These are phyloP conservation scores for Termitomyces sp. DNA, from an alignment of 768 basidiomycete species.

Conservation along the genomic window DNA sequence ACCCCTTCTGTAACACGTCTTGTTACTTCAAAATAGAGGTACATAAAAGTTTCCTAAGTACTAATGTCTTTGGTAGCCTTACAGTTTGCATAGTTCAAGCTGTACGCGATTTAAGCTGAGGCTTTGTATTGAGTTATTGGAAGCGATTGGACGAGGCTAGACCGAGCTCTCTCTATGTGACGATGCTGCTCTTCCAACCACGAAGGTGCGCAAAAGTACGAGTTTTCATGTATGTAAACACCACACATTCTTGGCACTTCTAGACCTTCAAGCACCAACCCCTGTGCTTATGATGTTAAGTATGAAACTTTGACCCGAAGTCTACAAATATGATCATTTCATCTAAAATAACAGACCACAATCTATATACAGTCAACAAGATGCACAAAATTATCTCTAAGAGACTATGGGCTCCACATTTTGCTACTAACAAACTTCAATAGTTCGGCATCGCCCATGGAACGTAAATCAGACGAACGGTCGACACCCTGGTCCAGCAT, in stretches of 20 bases:
- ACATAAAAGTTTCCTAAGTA: no score
- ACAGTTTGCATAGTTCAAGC: background rate
- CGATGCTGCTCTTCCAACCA: no score
- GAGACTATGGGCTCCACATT: conserved; percentile 65
- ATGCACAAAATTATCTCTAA: background rate
- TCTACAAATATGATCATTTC: background rate
- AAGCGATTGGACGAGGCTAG: background rate
- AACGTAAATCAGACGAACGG: conserved; percentile 45
- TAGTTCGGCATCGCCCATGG: conserved; percentile 52
- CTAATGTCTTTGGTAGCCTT: no score
- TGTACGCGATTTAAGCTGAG: background rate
- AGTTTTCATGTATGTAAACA: no score
- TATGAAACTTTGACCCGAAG: background rate
- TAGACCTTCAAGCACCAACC: background rate
- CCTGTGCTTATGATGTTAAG: background rate
- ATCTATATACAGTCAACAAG: background rate
- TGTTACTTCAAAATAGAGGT: no score
- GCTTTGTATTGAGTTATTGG: background rate
- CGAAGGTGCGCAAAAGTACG: no score
- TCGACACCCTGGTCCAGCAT: conserved; percentile 46
- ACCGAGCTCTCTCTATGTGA: background rate
- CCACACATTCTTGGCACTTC: no score
- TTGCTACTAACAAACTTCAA: conserved; percentile 48
- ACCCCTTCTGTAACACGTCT: background rate
- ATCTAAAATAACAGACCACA: background rate